A percentile compares a stretch with the other conserved stretches of the same genome.
Evolutionary conservation across 202 grass and related monocot species (phyloP).

Genomic region (Panicum hallii): DNA sequence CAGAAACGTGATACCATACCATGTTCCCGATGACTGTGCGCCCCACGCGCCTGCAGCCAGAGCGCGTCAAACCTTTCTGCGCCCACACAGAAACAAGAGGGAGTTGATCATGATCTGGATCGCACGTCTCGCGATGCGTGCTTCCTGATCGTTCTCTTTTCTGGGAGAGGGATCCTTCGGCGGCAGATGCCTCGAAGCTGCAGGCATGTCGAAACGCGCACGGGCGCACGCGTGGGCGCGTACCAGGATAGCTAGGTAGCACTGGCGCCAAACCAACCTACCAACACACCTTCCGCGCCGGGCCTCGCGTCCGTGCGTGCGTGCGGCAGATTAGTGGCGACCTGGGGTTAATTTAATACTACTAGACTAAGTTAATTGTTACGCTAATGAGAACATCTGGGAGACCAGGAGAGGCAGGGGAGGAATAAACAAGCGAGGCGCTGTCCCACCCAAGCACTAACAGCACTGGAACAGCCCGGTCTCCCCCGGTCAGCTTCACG

Average conservation of each 20-base stretch:
- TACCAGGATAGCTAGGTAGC: not conserved
- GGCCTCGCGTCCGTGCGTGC: not conserved
- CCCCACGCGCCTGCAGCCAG: not conserved
- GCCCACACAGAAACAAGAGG: slow-evolving; percentile 20
- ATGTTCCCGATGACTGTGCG: no score
- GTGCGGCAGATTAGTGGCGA: not conserved
- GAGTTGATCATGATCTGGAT: slow-evolving; percentile 17
- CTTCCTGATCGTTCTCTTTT: not conserved
- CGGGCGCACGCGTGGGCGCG: not conserved
- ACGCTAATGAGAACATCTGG: not conserved
- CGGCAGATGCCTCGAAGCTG: slow-evolving; percentile 27
- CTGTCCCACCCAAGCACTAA: slow-evolving; percentile 29
- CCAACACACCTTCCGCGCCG: slow-evolving; percentile 33
- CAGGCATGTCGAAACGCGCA: not conserved
- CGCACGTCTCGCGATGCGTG: slow-evolving; percentile 11
- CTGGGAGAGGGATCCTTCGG: slow-evolving; percentile 25
- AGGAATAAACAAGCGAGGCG: slow-evolving; percentile 50
- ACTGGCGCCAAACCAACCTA: not conserved
- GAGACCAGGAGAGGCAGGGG: slow-evolving; percentile 52
- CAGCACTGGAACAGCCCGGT: slow-evolving; percentile 48
- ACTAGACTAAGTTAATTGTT: not conserved
- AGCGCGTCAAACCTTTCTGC: slow-evolving; percentile 44
- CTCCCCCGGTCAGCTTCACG: slow-evolving; percentile 51
- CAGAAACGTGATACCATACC: no score
- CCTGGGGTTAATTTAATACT: not conserved